These are phyloP conservation scores for Globisporangium orthogonon DNA, from an alignment of 352 stramenopile species.

Conservation along the genomic window DNA sequence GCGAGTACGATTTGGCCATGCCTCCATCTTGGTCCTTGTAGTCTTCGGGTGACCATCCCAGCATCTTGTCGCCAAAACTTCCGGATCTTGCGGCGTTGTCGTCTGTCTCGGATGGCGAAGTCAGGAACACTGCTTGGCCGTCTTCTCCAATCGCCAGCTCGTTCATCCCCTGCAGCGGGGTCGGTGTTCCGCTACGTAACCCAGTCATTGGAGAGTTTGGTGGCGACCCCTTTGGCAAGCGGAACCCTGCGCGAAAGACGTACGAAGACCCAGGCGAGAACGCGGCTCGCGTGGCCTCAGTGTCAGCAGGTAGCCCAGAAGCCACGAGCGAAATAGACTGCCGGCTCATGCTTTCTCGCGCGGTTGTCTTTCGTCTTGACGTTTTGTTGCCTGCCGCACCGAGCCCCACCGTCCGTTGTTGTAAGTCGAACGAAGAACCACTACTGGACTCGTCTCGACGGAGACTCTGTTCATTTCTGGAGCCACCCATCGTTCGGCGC, in stretches of 20 bases:
- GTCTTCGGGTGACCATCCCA: conserved; percentile 33
- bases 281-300: conserved; percentile 17
- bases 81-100: conserved; percentile 6
- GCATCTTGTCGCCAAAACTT: conserved; percentile 20
- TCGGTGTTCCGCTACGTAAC: background rate
- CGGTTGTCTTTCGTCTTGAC: conserved; percentile 20
- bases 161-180: conserved; percentile 1
- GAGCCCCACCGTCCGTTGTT: conserved; percentile 26
- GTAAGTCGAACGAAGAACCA: conserved; percentile 41
- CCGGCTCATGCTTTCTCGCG: conserved; percentile 12
- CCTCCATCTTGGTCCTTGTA: conserved; percentile 15
- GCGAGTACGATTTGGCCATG: conserved; percentile 47
- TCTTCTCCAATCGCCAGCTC: conserved; percentile 13
- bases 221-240: conserved; percentile 38
- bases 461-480: conserved; percentile 7
- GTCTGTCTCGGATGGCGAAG: conserved; percentile 16
- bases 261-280: conserved; percentile 37
- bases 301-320: conserved; percentile 22
- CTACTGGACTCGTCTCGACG: conserved; percentile 11
- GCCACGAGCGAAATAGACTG: conserved; percentile 24
- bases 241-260: conserved; percentile 52
- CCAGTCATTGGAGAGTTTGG: conserved; percentile 16
- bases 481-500: conserved; percentile 44
- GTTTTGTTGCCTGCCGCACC: conserved; percentile 8
- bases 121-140: conserved; percentile 3